Percentiles rank a stretch among this genome's conserved stretches.
These are phyloP conservation scores for Hypoxylon rickii DNA, from an alignment of 495 filamentous ascomycete genomes.

Conservation along the genomic window DNA sequence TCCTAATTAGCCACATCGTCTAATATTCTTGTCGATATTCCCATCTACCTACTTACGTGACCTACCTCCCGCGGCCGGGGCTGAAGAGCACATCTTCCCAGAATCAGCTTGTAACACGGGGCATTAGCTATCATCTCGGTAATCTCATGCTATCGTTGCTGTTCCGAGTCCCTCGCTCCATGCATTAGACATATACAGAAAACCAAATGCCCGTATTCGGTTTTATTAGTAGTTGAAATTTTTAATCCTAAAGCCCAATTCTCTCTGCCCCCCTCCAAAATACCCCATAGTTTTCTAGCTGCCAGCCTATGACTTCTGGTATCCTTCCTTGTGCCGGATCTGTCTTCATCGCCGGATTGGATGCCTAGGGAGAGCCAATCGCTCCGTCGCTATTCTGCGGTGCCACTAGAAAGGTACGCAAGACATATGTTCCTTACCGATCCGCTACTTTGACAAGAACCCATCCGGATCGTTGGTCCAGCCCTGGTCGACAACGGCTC, in stretches of 20 bases:
- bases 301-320: slow-evolving; percentile 21
- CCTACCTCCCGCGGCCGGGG: slow-evolving; percentile 27
- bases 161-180: slow-evolving; percentile 12
- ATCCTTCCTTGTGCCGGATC: slow-evolving; percentile 25
- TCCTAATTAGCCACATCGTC: slow-evolving; percentile 44
- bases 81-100: slow-evolving; percentile 19
- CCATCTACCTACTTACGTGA: slow-evolving; percentile 30
- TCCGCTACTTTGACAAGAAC: slow-evolving; percentile 23
- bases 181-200: slow-evolving; percentile 20
- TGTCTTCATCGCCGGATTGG: slow-evolving; percentile 27
- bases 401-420: slow-evolving; percentile 34
- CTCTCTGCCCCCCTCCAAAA: slow-evolving; percentile 2
- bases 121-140: slow-evolving; percentile 13
- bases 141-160: slow-evolving; percentile 11
- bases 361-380: slow-evolving; percentile 23
- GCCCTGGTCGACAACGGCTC: slow-evolving; percentile 25
- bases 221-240: slow-evolving; percentile 28
- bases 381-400: slow-evolving; percentile 20
- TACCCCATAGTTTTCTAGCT: slow-evolving; percentile 29
- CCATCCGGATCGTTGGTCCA: slow-evolving; percentile 25
- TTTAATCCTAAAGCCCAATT: slow-evolving; percentile 21
- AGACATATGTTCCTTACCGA: slow-evolving; percentile 28
- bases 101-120: slow-evolving; percentile 15
- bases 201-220: slow-evolving; percentile 22
- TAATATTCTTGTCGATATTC: slow-evolving; percentile 39